phyloP scores from a whole-genome alignment of 179 eudicot genomes.

The Pouteria campechiana region DNA sequence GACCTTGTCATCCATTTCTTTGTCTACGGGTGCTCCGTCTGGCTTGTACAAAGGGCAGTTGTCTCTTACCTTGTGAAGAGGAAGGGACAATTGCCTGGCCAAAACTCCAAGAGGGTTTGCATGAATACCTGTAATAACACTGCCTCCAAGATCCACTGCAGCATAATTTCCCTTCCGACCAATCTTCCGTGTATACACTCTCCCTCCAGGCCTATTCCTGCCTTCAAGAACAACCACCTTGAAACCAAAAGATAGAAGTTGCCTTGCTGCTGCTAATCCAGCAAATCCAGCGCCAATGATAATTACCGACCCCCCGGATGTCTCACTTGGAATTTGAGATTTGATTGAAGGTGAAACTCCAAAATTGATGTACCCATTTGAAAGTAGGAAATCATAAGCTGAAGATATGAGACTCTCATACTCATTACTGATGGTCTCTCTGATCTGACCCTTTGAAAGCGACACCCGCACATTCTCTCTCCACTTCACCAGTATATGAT shows the following conservation, averaged over 20 bases:
- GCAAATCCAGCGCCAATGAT: slow-evolving; percentile 91
- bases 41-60: slow-evolving; percentile 82
- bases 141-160: slow-evolving; percentile 89
- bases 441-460: slow-evolving; percentile 69
- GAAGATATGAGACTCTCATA: slow-evolving; percentile 60
- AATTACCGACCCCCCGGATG: slow-evolving; percentile 64
- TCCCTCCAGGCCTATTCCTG: slow-evolving; percentile 84
- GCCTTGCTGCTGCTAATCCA: slow-evolving; percentile 96
- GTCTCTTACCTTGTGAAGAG: slow-evolving; percentile 88
- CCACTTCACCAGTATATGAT: slow-evolving; percentile 87
- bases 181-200: slow-evolving; percentile 88
- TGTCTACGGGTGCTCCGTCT: slow-evolving; percentile 50
- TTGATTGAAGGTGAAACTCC: slow-evolving; percentile 59
- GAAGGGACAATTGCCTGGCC: slow-evolving; percentile 81
- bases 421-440: slow-evolving; percentile 76
- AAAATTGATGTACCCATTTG: slow-evolving; percentile 81
- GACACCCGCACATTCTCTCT: slow-evolving; percentile 67
- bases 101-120: slow-evolving; percentile 93
- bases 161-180: slow-evolving; percentile 48
- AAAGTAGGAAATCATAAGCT: slow-evolving; percentile 80
- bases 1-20: slow-evolving; percentile 48
- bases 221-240: slow-evolving; percentile 86
- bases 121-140: slow-evolving; percentile 92
- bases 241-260: slow-evolving; percentile 73
- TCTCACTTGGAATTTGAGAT: slow-evolving; percentile 58